Conservation (phyloP, 2,329 filamentous ascomycete genomes). For the Fusarium sp. region DNA sequence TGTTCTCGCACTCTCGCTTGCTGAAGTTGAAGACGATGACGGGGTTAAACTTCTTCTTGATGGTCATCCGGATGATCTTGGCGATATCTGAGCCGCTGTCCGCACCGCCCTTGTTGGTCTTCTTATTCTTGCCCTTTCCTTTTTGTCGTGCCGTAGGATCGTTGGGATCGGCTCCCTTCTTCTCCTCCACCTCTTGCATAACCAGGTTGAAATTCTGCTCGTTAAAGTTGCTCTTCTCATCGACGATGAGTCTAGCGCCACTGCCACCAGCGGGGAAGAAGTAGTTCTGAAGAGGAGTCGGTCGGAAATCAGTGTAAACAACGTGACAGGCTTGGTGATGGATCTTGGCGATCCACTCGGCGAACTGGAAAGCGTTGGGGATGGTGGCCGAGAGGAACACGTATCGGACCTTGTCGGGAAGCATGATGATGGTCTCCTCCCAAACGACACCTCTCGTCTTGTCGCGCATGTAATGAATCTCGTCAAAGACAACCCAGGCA, state of each 20-base stretch:
- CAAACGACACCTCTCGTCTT: conserved; percentile 95
- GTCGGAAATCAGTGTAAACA: conserved; percentile 98
- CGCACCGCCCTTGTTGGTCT: conserved; percentile 86
- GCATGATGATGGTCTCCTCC: conserved; percentile 98
- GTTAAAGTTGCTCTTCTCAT: conserved; percentile 95
- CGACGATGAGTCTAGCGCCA: conserved; percentile 92
- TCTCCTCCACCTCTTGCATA: conserved; percentile 89
- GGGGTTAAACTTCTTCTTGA: conserved; percentile 96
- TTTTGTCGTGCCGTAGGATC: conserved; percentile 84
- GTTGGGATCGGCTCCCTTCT: conserved; percentile 84
- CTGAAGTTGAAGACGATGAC: conserved; percentile 99
- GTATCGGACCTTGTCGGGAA: conserved; percentile 98
- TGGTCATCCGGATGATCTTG: conserved; percentile 99
- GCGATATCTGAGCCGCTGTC: conserved; percentile 85
- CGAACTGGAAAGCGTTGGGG: conserved; percentile 98
- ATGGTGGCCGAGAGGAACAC: conserved; percentile 99
- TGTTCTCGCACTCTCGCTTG: conserved; percentile 93
- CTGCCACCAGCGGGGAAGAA: conserved; percentile 94
- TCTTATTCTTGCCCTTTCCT: conserved; percentile 92
- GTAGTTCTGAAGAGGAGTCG: conserved; percentile 96
- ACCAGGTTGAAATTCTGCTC: conserved; percentile 98
- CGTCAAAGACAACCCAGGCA: conserved; percentile 97
- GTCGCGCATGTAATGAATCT: conserved; percentile 98
- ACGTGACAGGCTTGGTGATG: conserved; percentile 98
- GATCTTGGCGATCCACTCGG: conserved; percentile 98